Evolutionary conservation across 83 land plant genomes (phyloP).

Genomic region (Thuja plicata): DNA sequence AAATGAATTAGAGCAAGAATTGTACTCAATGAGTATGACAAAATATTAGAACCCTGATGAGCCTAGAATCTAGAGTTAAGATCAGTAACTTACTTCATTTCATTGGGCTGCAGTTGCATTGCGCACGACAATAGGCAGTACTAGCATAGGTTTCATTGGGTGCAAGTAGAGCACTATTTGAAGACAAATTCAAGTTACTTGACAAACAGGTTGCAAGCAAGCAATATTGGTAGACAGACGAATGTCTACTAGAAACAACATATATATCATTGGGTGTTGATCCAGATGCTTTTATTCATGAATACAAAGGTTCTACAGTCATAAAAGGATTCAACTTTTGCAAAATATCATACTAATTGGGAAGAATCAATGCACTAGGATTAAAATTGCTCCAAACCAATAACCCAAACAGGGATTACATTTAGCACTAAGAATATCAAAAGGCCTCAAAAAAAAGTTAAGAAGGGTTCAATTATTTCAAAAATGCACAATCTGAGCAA

Average conservation of each 20-base stretch:
- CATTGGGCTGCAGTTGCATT: constrained; percentile 77
- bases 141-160: constrained; percentile 77
- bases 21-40: background rate
- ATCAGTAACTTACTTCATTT: constrained; percentile 39
- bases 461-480: background rate
- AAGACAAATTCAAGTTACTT: constrained; percentile 36
- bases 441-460: background rate
- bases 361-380: background rate
- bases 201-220: constrained; percentile 61
- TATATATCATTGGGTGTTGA: background rate
- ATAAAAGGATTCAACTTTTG: background rate
- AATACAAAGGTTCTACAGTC: background rate
- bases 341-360: background rate
- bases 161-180: constrained; percentile 51
- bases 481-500: background rate
- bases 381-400: background rate
- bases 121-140: constrained; percentile 67
- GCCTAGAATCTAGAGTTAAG: background rate
- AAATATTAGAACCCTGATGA: background rate
- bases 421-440: background rate
- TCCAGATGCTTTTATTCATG: background rate
- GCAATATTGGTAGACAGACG: background rate
- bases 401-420: background rate
- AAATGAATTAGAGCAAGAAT: background rate
- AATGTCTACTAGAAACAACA: background rate